phyloP scores from a whole-genome alignment of 2,329 filamentous ascomycete genomes.

The Apiospora arundinis region DNA sequence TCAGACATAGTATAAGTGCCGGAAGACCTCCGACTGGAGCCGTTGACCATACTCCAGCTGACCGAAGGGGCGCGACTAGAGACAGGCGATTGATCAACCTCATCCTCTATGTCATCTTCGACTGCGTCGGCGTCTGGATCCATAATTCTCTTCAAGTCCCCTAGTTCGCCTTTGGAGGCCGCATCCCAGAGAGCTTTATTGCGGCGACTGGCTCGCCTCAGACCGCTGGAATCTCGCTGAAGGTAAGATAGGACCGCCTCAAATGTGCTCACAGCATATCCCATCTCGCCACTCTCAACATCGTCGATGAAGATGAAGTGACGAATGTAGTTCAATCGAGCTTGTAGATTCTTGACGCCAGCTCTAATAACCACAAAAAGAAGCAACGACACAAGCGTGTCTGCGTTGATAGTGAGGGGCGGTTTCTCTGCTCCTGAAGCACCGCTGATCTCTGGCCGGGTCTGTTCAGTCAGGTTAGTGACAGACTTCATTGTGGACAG shows the following conservation, averaged over 20 bases:
- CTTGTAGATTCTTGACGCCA: slow-evolving; percentile 85
- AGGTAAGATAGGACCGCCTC: slow-evolving; percentile 94
- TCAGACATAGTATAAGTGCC: slow-evolving; percentile 51
- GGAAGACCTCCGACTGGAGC: slow-evolving; percentile 51
- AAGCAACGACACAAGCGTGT: slow-evolving; percentile 89
- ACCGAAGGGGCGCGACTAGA: slow-evolving; percentile 54
- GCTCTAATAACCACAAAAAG: slow-evolving; percentile 92
- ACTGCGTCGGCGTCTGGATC: slow-evolving; percentile 68
- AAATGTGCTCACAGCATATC: slow-evolving; percentile 94
- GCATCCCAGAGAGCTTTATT: slow-evolving; percentile 92
- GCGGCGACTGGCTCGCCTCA: slow-evolving; percentile 83
- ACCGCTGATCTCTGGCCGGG: slow-evolving; percentile 42
- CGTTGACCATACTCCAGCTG: slow-evolving; percentile 55
- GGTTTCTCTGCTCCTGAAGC: slow-evolving; percentile 57
- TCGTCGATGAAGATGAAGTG: slow-evolving; percentile 98
- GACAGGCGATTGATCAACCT: slow-evolving; percentile 42
- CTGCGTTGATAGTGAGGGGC: slow-evolving; percentile 74
- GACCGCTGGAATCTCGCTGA: slow-evolving; percentile 77
- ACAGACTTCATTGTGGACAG: slow-evolving; percentile 83
- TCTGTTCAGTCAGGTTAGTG: slow-evolving; percentile 68
- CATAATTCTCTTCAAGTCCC: slow-evolving; percentile 78
- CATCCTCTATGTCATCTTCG: slow-evolving; percentile 53
- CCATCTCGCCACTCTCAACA: slow-evolving; percentile 94
- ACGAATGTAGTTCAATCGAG: slow-evolving; percentile 90
- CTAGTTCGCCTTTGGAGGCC: slow-evolving; percentile 76